Base-by-base conservation (phyloP, 2,329 filamentous ascomycete genomes). In the Zymoseptoria ardabiliae region DNA sequence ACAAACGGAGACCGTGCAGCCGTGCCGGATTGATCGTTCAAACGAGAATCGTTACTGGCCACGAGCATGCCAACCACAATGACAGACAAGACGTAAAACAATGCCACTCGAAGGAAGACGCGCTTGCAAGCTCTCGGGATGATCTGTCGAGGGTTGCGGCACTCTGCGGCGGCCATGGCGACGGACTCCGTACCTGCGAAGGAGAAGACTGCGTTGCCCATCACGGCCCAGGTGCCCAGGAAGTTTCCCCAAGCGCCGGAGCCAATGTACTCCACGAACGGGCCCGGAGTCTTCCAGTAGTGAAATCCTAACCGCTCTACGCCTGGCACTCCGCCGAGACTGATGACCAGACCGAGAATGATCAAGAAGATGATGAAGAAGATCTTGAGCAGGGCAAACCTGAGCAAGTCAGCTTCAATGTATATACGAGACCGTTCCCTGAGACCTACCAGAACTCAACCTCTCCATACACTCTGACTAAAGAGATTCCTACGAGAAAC, bases 1-100 rank as follows among this genome's bases (percentile, higher is more conserved):
- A 88, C 85, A 68, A 88, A 89, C 0, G 86, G 86, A 2, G 81
- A 83, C 13, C 80, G 67, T 17, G 79, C 60, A 65, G 75, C 65
- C 68, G 73, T 65, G 66, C 70, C 63, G 61, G 68, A 56, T 65
- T 68, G 63, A 3, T 67, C 67, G 1, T 59, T 63, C 7, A 78
- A 71, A 49, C 60, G 60, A 20, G 53, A 28, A 35, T 72, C 67
- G 53, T 67, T 60, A 50, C 66, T 68, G 2, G 68, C 69, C 2
- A 73, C 68, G 20, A 72, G 60, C 17, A 71, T 61, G 11, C 71
- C 71, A 30, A 73, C 65, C 10, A 73, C 61, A 23, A 66, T 64
- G 10, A 73, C 62, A 7, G 65, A 67, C 49, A 72, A 59, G 22
- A 72, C 65, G 57, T 73, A 73, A 56, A 72, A 77, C 25, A 76